A percentile compares a stretch with the other conserved stretches of the same genome.
phyloP scores from a whole-genome alignment of 768 basidiomycete genomes.

The Crassisporium funariophilum region DNA sequence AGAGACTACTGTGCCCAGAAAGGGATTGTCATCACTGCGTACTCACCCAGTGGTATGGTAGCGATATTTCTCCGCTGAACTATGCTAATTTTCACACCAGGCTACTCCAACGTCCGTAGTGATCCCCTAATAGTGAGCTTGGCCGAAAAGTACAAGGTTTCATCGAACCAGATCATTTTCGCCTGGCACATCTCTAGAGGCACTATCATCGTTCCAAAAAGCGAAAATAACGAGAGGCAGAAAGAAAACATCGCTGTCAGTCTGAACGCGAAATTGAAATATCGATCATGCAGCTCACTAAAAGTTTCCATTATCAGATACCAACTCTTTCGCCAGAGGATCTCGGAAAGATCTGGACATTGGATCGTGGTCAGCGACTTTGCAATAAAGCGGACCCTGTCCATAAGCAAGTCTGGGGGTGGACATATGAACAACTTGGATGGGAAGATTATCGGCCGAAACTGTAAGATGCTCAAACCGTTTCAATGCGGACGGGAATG shows the following conservation, averaged over 20 bases:
- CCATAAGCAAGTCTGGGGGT: conserved; percentile 38
- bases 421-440: conserved; percentile 40
- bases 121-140: conserved; percentile 48
- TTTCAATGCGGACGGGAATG: too few relatives aligned
- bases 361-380: conserved; percentile 44
- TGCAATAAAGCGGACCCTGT: conserved; percentile 40
- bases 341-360: conserved; percentile 41
- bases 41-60: conserved; percentile 45
- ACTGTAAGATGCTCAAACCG: too few relatives aligned
- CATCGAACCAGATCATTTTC: conserved; percentile 49
- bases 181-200: conserved; percentile 54
- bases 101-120: conserved; percentile 43
- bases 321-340: conserved; percentile 33
- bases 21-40: conserved; percentile 52
- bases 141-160: conserved; percentile 48
- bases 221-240: conserved; percentile 46
- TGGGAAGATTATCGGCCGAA: conserved; percentile 29
- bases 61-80: not conserved
- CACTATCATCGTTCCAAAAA: conserved; percentile 49
- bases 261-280: too few relatives aligned
- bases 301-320: not conserved
- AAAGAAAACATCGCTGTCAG: conserved; percentile 51
- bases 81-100: conserved; percentile 21
- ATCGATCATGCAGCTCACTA: too few relatives aligned
- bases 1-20: conserved; percentile 48